phyloP scores from a whole-genome alignment of 805 yeast genomes.

The Monosporozyma yasuniensis region DNA sequence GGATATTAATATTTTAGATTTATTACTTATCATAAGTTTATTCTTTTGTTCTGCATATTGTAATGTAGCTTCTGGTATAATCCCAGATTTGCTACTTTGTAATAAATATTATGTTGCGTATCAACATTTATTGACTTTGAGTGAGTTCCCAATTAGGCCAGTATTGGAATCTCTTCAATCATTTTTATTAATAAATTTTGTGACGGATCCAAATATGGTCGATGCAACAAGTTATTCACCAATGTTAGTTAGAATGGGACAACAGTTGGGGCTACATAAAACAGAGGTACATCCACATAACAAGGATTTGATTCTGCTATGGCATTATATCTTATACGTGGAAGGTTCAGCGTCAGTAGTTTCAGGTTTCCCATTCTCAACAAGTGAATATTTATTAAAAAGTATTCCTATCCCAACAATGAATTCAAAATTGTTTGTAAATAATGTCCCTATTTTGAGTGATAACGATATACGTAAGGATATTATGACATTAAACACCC shows the following conservation, averaged over 20 bases:
- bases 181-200: constrained; percentile 17
- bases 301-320: constrained; percentile 7
- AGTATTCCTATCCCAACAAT: constrained; percentile 10
- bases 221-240: constrained; percentile 18
- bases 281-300: background rate
- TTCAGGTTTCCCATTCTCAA: constrained; percentile 20
- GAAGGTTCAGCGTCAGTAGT: constrained; percentile 29
- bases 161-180: constrained; percentile 20
- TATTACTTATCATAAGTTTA: constrained; percentile 15
- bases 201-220: constrained; percentile 26
- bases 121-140: constrained; percentile 11
- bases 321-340: constrained; percentile 21
- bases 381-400: constrained; percentile 9
- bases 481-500: background rate
- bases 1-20: constrained; percentile 2
- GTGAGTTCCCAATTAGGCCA: constrained; percentile 17
- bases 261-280: constrained; percentile 20
- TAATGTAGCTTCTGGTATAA: constrained; percentile 19
- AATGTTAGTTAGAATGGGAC: constrained; percentile 22
- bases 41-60: constrained; percentile 21
- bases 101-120: constrained; percentile 19
- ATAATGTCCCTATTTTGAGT: background rate
- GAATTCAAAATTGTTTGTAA: background rate
- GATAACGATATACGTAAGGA: background rate
- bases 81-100: constrained; percentile 16